Conservation (phyloP, 176 grass and related monocot species). For the Pontederia paniculata region DNA sequence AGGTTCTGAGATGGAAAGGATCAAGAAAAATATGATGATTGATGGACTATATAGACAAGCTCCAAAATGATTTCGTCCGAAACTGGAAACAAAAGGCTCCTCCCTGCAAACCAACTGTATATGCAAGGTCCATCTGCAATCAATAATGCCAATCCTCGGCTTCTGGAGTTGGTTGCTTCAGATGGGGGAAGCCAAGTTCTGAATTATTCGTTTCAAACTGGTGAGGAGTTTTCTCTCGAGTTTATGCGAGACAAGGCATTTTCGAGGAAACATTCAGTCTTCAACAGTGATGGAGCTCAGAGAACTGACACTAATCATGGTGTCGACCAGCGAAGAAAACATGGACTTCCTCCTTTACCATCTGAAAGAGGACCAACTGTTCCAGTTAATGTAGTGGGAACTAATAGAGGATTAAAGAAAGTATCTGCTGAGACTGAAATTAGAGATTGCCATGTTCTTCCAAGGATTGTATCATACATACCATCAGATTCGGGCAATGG, state of each 20-base stretch:
- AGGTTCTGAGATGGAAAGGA: no score
- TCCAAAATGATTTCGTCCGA: conserved; percentile 21
- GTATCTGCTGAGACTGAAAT: background rate
- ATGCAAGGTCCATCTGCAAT: background rate
- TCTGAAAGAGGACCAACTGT: background rate
- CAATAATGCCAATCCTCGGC: background rate
- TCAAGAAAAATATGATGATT: background rate
- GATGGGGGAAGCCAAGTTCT: conserved; percentile 19
- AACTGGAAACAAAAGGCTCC: conserved; percentile 21
- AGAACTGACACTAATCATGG: conserved; percentile 10
- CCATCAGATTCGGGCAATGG: conserved; percentile 1
- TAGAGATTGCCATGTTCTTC: background rate
- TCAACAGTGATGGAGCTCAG: background rate
- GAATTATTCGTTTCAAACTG: conserved; percentile 35
- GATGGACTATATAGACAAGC: conserved; percentile 5
- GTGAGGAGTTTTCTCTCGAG: conserved; percentile 31
- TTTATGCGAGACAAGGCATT: conserved; percentile 41
- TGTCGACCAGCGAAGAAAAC: conserved; percentile 27
- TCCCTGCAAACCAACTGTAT: conserved; percentile 1
- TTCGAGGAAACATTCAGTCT: conserved; percentile 2
- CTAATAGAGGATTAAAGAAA: background rate
- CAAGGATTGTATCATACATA: background rate
- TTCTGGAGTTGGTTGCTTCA: conserved; percentile 11
- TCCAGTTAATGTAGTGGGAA: background rate
- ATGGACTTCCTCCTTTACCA: background rate